A percentile compares a stretch with the other conserved stretches of the same genome.
phyloP scores from a whole-genome alignment of 257 asterid genomes.

The Fraxinus pennsylvanica region DNA sequence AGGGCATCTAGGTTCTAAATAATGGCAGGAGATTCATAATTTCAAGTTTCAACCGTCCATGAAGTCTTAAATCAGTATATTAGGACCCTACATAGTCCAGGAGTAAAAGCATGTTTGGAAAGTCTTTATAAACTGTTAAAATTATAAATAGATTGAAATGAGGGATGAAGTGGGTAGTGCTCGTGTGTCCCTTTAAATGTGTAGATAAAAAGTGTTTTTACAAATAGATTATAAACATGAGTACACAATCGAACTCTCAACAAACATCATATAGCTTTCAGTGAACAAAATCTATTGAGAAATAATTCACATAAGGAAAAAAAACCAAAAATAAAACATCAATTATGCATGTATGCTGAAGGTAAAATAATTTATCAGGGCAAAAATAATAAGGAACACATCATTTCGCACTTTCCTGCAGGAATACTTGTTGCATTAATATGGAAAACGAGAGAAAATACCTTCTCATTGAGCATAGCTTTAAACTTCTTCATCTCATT shows the following conservation, averaged over 20 bases:
- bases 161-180: no score
- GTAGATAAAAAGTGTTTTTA: no score
- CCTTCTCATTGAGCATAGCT: conserved; percentile 78
- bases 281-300: background rate
- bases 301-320: background rate
- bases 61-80: background rate
- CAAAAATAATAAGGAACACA: background rate
- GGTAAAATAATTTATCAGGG: background rate
- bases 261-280: background rate
- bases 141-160: no score
- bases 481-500: conserved; percentile 87
- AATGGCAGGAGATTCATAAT: background rate
- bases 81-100: background rate
- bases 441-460: conserved; percentile 22
- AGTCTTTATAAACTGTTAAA: no score
- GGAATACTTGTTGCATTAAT: background rate
- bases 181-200: no score
- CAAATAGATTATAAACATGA: no score
- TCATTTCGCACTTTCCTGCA: background rate
- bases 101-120: background rate
- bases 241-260: background rate
- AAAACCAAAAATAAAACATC: background rate
- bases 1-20: background rate
- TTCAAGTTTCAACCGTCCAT: background rate
- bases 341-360: background rate